Conservation (phyloP, 352 stramenopile genomes). For the Halophytophthora batemanensis region DNA sequence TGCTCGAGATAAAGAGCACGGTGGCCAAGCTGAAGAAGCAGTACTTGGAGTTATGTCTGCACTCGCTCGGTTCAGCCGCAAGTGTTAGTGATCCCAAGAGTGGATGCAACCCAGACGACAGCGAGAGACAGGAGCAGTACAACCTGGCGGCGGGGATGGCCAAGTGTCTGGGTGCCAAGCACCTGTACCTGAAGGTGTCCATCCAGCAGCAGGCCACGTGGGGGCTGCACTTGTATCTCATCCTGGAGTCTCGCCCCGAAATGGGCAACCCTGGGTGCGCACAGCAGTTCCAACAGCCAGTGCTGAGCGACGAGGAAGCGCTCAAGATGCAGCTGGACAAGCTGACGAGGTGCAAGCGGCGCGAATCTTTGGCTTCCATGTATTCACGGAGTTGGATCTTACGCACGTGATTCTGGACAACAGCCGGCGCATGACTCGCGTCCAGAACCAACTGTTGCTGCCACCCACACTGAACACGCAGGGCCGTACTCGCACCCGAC, state of each 20-base stretch:
- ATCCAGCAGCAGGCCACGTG: constrained; percentile 39
- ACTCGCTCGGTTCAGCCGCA: constrained; percentile 7
- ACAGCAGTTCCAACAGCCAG: constrained; percentile 22
- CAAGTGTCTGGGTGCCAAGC: constrained; percentile 40
- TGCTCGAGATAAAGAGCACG: constrained; percentile 34
- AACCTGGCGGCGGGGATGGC: constrained; percentile 14
- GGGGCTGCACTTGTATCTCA: constrained; percentile 37
- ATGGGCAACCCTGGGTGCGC: constrained; percentile 16
- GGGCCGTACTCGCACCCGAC: constrained; percentile 3
- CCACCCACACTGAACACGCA: constrained; percentile 6
- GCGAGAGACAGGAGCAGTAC: constrained; percentile 1
- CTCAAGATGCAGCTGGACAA: constrained; percentile 26
- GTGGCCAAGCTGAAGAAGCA: constrained; percentile 35
- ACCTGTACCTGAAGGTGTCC: constrained; percentile 38
- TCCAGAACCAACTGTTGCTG: constrained; percentile 30
- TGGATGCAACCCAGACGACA: constrained; percentile 1
- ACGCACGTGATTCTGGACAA: constrained; percentile 39
- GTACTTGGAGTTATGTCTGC: constrained; percentile 33
- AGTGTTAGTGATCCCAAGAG: too few relatives aligned
- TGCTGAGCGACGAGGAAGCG: constrained; percentile 10
- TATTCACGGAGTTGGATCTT: constrained; percentile 29
- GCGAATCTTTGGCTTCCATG: constrained; percentile 35
- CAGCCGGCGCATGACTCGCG: constrained; percentile 22
- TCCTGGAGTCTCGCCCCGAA: constrained; percentile 27
- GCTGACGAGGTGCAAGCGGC: constrained; percentile 32